phyloP scores from a whole-genome alignment of 495 filamentous ascomycete species.

The Trichoderma asperelloides region DNA sequence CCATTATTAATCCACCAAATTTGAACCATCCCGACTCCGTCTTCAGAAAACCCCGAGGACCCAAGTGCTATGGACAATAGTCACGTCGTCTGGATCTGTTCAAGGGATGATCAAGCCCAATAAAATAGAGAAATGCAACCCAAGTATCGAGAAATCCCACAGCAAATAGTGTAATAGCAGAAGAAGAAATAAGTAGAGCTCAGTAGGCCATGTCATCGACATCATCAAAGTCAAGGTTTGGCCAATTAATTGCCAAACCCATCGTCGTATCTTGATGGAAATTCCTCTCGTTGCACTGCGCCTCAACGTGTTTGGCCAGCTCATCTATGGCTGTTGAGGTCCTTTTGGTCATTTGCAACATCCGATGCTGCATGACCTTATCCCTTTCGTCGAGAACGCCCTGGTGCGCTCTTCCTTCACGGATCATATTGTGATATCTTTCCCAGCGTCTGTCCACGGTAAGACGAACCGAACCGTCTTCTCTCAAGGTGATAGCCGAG shows the following conservation, averaged over 20 bases:
- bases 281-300: not conserved
- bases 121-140: too few species aligned
- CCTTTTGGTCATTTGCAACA: not conserved
- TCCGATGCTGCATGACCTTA: not conserved
- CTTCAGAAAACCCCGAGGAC: too few species aligned
- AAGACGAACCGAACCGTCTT: not conserved
- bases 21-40: too few species aligned
- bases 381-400: not conserved
- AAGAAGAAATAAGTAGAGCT: too few species aligned
- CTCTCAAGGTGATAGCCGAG: not conserved
- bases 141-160: too few species aligned
- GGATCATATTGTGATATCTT: too few species aligned
- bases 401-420: not conserved
- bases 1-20: too few species aligned
- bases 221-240: not conserved
- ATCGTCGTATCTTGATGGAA: not conserved
- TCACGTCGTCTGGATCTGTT: too few species aligned
- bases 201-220: not conserved
- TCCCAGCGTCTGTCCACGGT: not conserved
- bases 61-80: too few species aligned
- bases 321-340: not conserved
- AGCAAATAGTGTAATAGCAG: too few species aligned
- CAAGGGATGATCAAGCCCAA: too few species aligned
- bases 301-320: not conserved
- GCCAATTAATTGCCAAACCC: not conserved